These are phyloP conservation scores for Boletus coccyginus DNA, from an alignment of 768 basidiomycete genomes.

Conservation along the genomic window DNA sequence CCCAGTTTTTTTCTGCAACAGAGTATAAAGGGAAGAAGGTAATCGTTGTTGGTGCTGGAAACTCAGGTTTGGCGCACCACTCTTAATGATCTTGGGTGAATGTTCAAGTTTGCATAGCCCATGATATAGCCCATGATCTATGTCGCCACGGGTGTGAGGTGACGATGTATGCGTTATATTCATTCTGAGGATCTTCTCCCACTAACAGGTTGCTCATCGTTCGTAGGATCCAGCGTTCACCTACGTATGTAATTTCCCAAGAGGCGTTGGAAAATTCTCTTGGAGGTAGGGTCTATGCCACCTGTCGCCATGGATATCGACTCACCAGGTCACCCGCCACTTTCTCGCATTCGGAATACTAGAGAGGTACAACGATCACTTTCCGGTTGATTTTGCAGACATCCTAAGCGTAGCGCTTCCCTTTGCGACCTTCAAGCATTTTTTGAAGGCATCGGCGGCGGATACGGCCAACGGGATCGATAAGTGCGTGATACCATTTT, in stretches of 20 bases:
- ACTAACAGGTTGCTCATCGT: neutral
- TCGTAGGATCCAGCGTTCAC: constrained; percentile 29
- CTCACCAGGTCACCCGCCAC: neutral
- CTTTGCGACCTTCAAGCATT: constrained; percentile 13
- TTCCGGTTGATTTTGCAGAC: constrained; percentile 28
- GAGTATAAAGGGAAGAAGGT: constrained; percentile 60
- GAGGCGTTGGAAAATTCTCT: constrained; percentile 5
- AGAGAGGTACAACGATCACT: constrained; percentile 28
- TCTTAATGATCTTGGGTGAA: neutral
- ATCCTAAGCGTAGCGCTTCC: constrained; percentile 21
- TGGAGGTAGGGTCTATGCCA: constrained; percentile 8
- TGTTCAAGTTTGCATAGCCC: constrained; percentile 20
- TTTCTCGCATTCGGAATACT: neutral
- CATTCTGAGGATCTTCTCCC: constrained; percentile 28
- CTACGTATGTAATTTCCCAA: constrained; percentile 26
- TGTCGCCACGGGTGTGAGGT: constrained; percentile 28
- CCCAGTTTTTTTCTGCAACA: constrained; percentile 41
- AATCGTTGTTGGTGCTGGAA: constrained; percentile 61
- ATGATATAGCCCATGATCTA: constrained; percentile 40
- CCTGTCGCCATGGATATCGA: neutral
- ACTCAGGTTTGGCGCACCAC: constrained; percentile 41
- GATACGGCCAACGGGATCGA: constrained; percentile 19
- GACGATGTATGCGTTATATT: constrained; percentile 17
- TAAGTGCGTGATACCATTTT: constrained; percentile 10
- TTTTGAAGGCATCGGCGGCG: constrained; percentile 6